Evolutionary conservation across 23 red algal genomes (phyloP).

Genomic region (Gracilaria domingensis): DNA sequence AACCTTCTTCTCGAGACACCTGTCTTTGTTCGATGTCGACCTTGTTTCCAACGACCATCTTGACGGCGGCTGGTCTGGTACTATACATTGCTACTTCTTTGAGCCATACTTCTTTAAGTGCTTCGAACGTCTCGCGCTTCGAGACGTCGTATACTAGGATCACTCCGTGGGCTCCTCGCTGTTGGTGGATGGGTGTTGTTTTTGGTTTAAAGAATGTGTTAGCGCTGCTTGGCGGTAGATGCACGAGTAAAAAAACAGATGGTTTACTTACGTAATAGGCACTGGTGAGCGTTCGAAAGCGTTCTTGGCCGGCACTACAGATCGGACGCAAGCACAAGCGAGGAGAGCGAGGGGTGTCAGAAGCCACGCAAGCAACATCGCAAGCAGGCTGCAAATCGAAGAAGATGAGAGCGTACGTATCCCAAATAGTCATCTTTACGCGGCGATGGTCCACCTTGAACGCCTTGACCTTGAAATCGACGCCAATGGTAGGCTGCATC

Average conservation of each 20-base stretch:
- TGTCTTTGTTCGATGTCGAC: slow-evolving; percentile 70
- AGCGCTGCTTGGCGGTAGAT: background rate
- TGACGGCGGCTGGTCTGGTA: slow-evolving; percentile 66
- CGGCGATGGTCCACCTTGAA: slow-evolving; percentile 72
- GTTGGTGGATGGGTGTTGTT: background rate
- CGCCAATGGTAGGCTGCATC: slow-evolving; percentile 84
- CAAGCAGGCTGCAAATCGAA: background rate
- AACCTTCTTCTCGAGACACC: slow-evolving; percentile 78
- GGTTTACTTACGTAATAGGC: slow-evolving; percentile 81
- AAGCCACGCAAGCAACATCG: background rate
- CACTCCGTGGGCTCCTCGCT: slow-evolving; percentile 87
- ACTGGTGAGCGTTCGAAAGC: slow-evolving; percentile 89
- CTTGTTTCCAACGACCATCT: slow-evolving; percentile 95
- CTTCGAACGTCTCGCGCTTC: slow-evolving; percentile 73
- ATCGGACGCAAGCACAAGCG: background rate
- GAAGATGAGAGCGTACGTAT: slow-evolving; percentile 70
- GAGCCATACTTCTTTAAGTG: slow-evolving; percentile 80
- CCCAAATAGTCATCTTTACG: slow-evolving; percentile 90
- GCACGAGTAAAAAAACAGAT: background rate
- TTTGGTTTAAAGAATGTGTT: background rate
- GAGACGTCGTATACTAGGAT: slow-evolving; percentile 87
- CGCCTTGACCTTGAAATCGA: slow-evolving; percentile 86
- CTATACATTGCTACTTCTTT: slow-evolving; percentile 78
- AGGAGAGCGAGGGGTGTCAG: background rate
- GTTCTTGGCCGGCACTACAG: slow-evolving; percentile 83